A percentile compares a stretch with the other conserved stretches of the same genome.
phyloP scores from a whole-genome alignment of 768 basidiomycete species.

The Collybia nuda region DNA sequence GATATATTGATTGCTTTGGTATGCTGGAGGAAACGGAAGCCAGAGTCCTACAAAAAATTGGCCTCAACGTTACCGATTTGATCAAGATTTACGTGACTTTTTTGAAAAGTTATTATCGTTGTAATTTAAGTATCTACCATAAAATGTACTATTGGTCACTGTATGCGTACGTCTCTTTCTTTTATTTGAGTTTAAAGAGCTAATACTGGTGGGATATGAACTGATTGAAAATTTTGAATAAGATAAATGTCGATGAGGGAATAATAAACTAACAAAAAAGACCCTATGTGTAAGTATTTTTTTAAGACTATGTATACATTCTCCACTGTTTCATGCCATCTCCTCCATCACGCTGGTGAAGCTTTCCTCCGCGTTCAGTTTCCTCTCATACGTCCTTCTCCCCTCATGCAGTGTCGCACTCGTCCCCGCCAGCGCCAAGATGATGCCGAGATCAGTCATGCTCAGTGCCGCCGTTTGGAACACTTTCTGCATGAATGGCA shows the following conservation, averaged over 20 bases:
- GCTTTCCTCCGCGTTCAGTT: slow-evolving; percentile 50
- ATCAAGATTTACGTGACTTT: too few relatives aligned
- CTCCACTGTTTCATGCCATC: slow-evolving; percentile 46
- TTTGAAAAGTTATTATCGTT: too few relatives aligned
- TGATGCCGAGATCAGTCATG: slow-evolving; percentile 62
- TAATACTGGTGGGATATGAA: too few relatives aligned
- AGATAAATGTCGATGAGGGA: not conserved
- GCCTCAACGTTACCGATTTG: too few relatives aligned
- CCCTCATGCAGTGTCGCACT: slow-evolving; percentile 77
- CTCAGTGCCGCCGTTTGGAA: slow-evolving; percentile 91
- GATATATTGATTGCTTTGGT: too few relatives aligned
- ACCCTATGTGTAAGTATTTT: not conserved
- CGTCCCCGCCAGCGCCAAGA: slow-evolving; percentile 64
- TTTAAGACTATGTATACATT: not conserved
- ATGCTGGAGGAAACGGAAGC: too few relatives aligned
- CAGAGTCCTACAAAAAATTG: too few relatives aligned
- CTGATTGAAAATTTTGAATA: not conserved
- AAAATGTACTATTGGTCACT: too few relatives aligned
- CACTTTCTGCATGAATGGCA: slow-evolving; percentile 86
- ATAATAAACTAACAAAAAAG: not conserved
- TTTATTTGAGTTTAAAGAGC: too few relatives aligned
- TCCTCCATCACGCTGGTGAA: slow-evolving; percentile 56
- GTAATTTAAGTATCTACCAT: too few relatives aligned
- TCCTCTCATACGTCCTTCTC: slow-evolving; percentile 75
- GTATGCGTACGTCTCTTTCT: too few relatives aligned